Percentiles rank a stretch among this genome's conserved stretches.
These are phyloP conservation scores for Wallemia ichthyophaga DNA, from an alignment of 1,284 basidiomycete species.

Conservation along the genomic window DNA sequence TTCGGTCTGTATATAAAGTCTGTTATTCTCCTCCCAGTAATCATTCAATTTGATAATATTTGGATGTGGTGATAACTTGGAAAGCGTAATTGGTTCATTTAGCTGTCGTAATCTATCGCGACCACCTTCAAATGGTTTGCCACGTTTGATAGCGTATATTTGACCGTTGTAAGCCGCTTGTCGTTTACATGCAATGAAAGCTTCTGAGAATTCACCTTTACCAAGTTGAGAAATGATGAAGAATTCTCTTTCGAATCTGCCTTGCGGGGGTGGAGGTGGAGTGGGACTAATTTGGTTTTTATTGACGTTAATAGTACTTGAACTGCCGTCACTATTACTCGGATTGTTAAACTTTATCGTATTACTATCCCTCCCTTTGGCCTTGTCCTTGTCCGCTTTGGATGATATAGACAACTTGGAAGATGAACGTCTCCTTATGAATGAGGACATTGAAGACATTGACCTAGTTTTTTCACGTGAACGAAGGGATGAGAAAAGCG, in stretches of 20 bases:
- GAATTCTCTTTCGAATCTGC: constrained; percentile 47
- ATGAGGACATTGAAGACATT: constrained; percentile 26
- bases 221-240: constrained; percentile 54
- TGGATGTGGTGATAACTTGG: constrained; percentile 39
- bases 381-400: constrained; percentile 14
- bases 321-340: too few relatives aligned
- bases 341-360: too few relatives aligned
- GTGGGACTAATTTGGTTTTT: too few relatives aligned
- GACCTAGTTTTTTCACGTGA: constrained; percentile 22
- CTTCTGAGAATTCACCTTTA: constrained; percentile 77
- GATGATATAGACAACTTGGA: constrained; percentile 26
- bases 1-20: constrained; percentile 77
- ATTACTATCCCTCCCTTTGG: not conserved
- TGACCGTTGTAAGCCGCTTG: constrained; percentile 20
- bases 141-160: constrained; percentile 75
- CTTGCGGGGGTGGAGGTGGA: constrained; percentile 16
- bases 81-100: constrained; percentile 81
- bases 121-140: constrained; percentile 65
- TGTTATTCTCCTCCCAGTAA: constrained; percentile 85
- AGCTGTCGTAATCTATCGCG: constrained; percentile 68
- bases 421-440: constrained; percentile 24
- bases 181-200: constrained; percentile 51
- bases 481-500: not conserved
- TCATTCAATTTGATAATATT: constrained; percentile 76
- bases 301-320: too few relatives aligned